Base-by-base conservation (phyloP, 768 basidiomycete genomes). In the Saitozyma sp. region DNA sequence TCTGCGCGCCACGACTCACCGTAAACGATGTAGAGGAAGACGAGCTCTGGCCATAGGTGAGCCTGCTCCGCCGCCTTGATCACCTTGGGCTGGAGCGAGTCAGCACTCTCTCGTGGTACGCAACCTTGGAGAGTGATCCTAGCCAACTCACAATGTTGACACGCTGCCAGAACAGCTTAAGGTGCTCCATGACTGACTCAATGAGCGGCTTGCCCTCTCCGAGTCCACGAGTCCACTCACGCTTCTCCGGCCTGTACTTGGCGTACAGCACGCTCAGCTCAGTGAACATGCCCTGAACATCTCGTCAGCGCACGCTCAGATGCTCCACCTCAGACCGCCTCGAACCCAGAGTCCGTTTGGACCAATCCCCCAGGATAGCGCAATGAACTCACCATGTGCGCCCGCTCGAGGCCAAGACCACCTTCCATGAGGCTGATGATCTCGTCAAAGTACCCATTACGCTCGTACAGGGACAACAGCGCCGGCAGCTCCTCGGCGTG, bases 11-110 rank as follows among this genome's bases (percentile, higher is more conserved):
- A 89, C 88, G 76, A 92, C 84, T 94, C 90, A 75, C 96, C 96
- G 73, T 99, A 99, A 81, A 96, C 96, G 83, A 98, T 88, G 81
- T 98, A 99, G 55, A 99, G 82, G 86, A 95, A 98, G 42, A 99
- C 95, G 11, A 99, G 86, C 78, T 98, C 95, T 10, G 95, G 89
- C 96, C 96, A 99, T 51, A 99, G 86, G 70, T 98, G 96, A 17
- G 92, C 93, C 73, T 89, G 90, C 83, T 98, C 95, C 3, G 94
- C 87, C 9, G 93, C 92, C 81, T 88, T 89, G 83, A 98, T 93
- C 73, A 97, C 95, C 86, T 99, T 98, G 55, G 96, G 96, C 74
- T 75, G 50, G 14, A 39, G 38, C 1, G 6, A 20, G 50, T 59
- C 58, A 59, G 58, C 58, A 38, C 4, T 14, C 5, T 7, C 41